A percentile compares a stretch with the other conserved stretches of the same genome.
These are phyloP conservation scores for Protomyces gravidus DNA, from an alignment of 1,139 yeast species.

Conservation along the genomic window DNA sequence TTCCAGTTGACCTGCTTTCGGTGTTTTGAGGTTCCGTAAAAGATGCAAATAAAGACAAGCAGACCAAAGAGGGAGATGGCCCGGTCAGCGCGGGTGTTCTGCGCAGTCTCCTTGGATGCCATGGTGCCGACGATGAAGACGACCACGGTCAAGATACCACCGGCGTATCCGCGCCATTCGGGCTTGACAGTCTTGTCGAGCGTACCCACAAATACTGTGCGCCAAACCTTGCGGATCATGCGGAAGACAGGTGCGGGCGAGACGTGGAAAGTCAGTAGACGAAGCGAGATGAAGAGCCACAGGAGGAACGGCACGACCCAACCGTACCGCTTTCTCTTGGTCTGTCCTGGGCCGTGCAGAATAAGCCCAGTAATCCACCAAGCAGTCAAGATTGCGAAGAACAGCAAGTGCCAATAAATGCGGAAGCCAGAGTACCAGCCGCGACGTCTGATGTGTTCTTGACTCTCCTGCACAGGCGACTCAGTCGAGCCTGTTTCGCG, in stretches of 20 bases:
- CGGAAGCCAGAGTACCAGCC: slow-evolving; percentile 26
- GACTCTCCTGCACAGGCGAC: slow-evolving; percentile 7
- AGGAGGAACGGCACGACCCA: slow-evolving; percentile 64
- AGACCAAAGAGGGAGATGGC: slow-evolving; percentile 60
- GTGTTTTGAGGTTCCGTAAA: slow-evolving; percentile 51
- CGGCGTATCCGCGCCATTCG: slow-evolving; percentile 24
- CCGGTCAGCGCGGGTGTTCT: slow-evolving; percentile 52
- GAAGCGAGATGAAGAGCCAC: slow-evolving; percentile 53
- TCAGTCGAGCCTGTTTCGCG: slow-evolving; percentile 6
- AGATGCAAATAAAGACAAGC: slow-evolving; percentile 48
- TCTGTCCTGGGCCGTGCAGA: slow-evolving; percentile 37
- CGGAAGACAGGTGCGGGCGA: slow-evolving; percentile 43
- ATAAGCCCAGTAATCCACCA: slow-evolving; percentile 63
- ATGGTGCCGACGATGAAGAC: slow-evolving; percentile 55
- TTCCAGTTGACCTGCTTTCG: slow-evolving; percentile 54
- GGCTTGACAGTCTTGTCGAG: slow-evolving; percentile 40
- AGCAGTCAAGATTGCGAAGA: slow-evolving; percentile 52
- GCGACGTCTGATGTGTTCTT: slow-evolving; percentile 3
- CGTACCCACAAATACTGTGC: slow-evolving; percentile 43
- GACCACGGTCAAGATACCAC: slow-evolving; percentile 47
- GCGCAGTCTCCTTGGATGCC: slow-evolving; percentile 51
- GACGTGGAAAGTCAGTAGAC: slow-evolving; percentile 55
- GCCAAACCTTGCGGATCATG: slow-evolving; percentile 46
- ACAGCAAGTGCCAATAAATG: slow-evolving; percentile 17
- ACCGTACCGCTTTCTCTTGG: slow-evolving; percentile 47